Percentiles rank a stretch among this genome's conserved stretches.
These are phyloP conservation scores for Trichoderma citrinoviride DNA, from an alignment of 2,329 filamentous ascomycete genomes.

Conservation along the genomic window DNA sequence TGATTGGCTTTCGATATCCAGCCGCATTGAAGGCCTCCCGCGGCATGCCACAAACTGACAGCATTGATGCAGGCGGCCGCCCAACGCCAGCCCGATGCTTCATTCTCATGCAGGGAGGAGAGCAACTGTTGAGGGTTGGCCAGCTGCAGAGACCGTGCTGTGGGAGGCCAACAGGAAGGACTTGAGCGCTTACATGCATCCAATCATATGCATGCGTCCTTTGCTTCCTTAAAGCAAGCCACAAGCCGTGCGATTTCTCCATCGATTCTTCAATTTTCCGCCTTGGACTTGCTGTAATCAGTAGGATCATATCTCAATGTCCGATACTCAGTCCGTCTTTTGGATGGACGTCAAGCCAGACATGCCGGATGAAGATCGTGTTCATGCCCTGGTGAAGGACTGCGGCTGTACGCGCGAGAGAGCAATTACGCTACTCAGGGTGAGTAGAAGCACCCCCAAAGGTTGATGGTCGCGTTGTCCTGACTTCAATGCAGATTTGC, in stretches of 20 bases:
- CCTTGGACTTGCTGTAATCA: not conserved
- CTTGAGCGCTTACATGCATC: no score
- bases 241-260: no score
- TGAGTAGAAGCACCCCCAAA: not conserved
- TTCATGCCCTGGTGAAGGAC: not conserved
- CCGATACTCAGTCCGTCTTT: not conserved
- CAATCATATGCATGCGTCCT: no score
- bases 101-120: no score
- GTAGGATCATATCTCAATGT: not conserved
- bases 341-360: not conserved
- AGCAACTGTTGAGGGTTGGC: no score
- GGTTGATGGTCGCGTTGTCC: not conserved
- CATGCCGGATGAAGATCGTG: not conserved
- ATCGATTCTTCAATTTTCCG: not conserved
- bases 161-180: no score
- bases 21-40: conserved; percentile 11
- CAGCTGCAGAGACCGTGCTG: no score
- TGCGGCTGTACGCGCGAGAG: conserved; percentile 7
- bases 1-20: not conserved
- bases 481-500: not conserved
- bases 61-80: no score
- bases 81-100: no score
- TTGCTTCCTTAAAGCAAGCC: no score
- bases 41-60: not conserved
- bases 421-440: conserved; percentile 1